phyloP scores from a whole-genome alignment of 441 rosid species.

The Populus hybrid region DNA sequence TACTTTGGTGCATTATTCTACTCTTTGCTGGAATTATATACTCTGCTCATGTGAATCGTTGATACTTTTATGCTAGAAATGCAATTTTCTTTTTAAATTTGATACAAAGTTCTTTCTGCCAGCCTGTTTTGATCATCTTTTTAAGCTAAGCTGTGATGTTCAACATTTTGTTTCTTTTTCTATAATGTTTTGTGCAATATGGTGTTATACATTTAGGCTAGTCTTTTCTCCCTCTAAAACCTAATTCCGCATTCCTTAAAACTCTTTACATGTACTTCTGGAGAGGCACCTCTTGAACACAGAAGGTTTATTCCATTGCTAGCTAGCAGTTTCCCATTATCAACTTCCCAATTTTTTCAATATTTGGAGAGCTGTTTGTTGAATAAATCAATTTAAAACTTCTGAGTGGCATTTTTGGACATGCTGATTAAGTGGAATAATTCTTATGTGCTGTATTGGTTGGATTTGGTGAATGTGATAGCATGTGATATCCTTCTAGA shows the following conservation, averaged over 20 bases:
- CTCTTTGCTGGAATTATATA: neutral
- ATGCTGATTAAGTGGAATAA: too few relatives aligned
- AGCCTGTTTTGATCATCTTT: neutral
- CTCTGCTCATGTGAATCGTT: neutral
- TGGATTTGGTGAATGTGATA: neutral
- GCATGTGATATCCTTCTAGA: neutral
- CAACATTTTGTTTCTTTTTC: neutral
- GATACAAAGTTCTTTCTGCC: neutral
- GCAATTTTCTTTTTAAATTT: neutral
- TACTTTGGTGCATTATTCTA: neutral
- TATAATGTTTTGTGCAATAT: neutral
- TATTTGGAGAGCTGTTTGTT: neutral
- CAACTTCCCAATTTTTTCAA: neutral
- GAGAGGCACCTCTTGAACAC: too few relatives aligned
- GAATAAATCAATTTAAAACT: too few relatives aligned
- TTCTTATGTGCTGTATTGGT: neutral
- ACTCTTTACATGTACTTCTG: neutral
- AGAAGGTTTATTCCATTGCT: too few relatives aligned
- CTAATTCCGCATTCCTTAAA: neutral
- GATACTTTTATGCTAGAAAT: neutral
- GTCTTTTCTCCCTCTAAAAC: neutral
- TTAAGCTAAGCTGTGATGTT: neutral
- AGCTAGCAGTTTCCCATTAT: too few relatives aligned
- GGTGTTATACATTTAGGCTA: neutral
- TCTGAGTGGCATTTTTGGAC: too few relatives aligned